These are phyloP conservation scores for Hebeloma cylindrosporum DNA, from an alignment of 768 basidiomycete species.

Conservation along the genomic window DNA sequence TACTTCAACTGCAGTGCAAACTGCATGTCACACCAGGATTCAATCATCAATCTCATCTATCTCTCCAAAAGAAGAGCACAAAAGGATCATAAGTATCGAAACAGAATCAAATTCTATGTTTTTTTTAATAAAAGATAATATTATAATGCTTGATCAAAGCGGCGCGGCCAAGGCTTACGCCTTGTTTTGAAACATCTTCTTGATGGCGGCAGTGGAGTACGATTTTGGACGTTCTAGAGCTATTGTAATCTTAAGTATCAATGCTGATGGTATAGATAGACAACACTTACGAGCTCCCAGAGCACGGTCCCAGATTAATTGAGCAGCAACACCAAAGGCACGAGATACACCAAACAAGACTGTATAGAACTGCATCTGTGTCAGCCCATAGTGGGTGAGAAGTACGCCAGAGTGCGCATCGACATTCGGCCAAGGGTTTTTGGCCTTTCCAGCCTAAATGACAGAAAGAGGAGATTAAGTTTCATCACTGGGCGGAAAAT, in stretches of 20 bases:
- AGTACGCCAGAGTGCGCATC: slow-evolving; percentile 95
- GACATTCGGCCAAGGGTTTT: slow-evolving; percentile 97
- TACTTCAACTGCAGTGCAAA: too few relatives aligned
- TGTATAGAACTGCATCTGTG: slow-evolving; percentile 95
- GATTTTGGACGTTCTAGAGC: slow-evolving; percentile 92
- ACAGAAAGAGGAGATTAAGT: slow-evolving; percentile 1
- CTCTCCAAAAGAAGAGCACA: too few relatives aligned
- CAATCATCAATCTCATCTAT: too few relatives aligned
- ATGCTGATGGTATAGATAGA: neutral
- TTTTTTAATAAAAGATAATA: slow-evolving; percentile 16
- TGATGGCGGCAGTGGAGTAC: slow-evolving; percentile 78
- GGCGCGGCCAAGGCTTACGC: slow-evolving; percentile 19
- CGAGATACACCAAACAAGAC: slow-evolving; percentile 97
- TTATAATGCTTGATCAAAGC: neutral
- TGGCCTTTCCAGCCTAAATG: slow-evolving; percentile 79
- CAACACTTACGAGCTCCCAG: slow-evolving; percentile 80
- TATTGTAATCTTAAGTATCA: too few relatives aligned
- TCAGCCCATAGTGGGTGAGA: slow-evolving; percentile 81
- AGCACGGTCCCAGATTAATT: slow-evolving; percentile 92
- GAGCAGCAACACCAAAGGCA: slow-evolving; percentile 86
- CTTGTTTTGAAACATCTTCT: slow-evolving; percentile 74
- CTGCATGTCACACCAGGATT: too few relatives aligned
- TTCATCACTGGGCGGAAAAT: neutral
- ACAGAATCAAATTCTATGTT: too few relatives aligned
- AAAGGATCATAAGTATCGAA: too few relatives aligned